Evolutionary conservation across 1,139 yeast genomes (phyloP).

Genomic region (Scheffersomyces parashehatae): DNA sequence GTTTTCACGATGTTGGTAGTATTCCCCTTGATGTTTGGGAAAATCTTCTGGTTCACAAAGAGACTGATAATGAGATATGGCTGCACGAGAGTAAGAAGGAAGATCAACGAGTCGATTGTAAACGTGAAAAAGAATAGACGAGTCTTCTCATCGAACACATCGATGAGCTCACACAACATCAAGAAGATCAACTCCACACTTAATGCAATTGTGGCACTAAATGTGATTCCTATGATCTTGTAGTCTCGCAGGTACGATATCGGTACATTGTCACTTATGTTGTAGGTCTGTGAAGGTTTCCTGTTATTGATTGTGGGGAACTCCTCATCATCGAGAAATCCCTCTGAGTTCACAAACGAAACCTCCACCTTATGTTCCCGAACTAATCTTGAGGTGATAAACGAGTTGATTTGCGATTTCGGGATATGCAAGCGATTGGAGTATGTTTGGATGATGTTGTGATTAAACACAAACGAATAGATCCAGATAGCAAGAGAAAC

Average conservation of each 20-base stretch:
- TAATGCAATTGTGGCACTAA: slow-evolving; percentile 31
- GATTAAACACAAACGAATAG: slow-evolving; percentile 24
- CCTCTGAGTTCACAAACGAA: slow-evolving; percentile 15
- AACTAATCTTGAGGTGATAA: slow-evolving; percentile 5
- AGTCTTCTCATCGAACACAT: slow-evolving; percentile 19
- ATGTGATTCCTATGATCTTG: slow-evolving; percentile 25
- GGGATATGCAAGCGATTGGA: slow-evolving; percentile 15
- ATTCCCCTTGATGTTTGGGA: slow-evolving; percentile 16
- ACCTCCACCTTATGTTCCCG: slow-evolving; percentile 1
- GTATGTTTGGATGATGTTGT: slow-evolving; percentile 25
- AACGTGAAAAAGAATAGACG: slow-evolving; percentile 29
- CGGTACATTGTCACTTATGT: not conserved
- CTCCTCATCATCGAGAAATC: slow-evolving; percentile 15
- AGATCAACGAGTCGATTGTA: slow-evolving; percentile 33
- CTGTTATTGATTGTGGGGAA: slow-evolving; percentile 2
- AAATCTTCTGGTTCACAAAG: slow-evolving; percentile 27
- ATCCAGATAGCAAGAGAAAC: slow-evolving; percentile 20
- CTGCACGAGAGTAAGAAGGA: slow-evolving; percentile 31
- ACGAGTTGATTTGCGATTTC: slow-evolving; percentile 22
- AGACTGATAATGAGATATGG: slow-evolving; percentile 38
- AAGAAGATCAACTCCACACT: slow-evolving; percentile 35
- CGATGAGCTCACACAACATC: slow-evolving; percentile 41
- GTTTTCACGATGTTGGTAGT: slow-evolving; percentile 13
- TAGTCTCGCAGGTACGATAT: slow-evolving; percentile 1
- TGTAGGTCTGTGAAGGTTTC: not conserved